A percentile compares a stretch with the other conserved stretches of the same genome.
Conservation (phyloP, 2,329 filamentous ascomycete genomes). For the Blastomyces parvus region DNA sequence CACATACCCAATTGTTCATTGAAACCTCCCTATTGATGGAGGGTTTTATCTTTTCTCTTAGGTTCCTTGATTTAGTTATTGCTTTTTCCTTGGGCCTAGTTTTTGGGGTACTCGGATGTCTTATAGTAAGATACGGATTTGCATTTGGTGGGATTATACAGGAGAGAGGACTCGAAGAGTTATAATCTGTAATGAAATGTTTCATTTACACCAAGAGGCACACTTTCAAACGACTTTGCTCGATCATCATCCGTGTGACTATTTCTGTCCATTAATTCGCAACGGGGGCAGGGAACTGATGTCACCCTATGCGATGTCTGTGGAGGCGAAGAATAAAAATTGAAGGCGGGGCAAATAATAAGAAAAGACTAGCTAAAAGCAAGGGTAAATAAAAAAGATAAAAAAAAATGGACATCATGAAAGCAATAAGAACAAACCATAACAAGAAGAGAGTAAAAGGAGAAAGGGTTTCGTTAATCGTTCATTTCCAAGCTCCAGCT, state of each 20-base stretch:
- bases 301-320: background rate
- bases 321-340: background rate
- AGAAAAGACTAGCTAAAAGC: background rate
- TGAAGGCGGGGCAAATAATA: background rate
- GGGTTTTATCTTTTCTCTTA: background rate
- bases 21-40: background rate
- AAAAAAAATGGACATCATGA: background rate
- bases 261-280: background rate
- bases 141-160: background rate
- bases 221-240: background rate
- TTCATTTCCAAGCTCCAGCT: slow-evolving; percentile 5
- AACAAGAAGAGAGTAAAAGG: background rate
- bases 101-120: background rate
- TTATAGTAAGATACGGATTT: background rate
- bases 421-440: background rate
- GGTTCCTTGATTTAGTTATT: background rate
- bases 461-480: slow-evolving; percentile 4
- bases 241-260: background rate
- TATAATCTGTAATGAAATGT: too few relatives aligned
- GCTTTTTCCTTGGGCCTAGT: background rate
- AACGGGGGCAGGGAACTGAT: background rate
- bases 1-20: slow-evolving; percentile 2
- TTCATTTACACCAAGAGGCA: too few relatives aligned
- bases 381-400: background rate
- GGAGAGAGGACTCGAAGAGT: too few relatives aligned